phyloP scores from a whole-genome alignment of 441 rosid genomes.

The Theobroma grandiflorum region DNA sequence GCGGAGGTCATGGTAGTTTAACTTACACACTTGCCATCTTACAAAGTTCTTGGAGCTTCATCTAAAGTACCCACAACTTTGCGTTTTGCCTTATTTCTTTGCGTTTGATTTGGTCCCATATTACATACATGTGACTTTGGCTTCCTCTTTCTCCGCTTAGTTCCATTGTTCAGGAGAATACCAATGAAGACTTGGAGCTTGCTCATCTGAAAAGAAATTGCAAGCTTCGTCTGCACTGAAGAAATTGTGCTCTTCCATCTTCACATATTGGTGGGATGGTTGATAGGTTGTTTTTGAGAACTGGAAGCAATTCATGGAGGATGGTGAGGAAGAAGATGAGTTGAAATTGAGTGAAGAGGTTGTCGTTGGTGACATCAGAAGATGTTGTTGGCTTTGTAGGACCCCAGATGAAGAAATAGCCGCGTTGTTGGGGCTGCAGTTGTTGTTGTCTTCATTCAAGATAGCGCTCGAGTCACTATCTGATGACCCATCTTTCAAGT shows the following conservation, averaged over 20 bases:
- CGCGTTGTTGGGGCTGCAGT: slow-evolving; percentile 40
- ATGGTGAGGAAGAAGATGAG: slow-evolving; percentile 33
- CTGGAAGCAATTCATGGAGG: slow-evolving; percentile 40
- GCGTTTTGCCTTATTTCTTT: not conserved
- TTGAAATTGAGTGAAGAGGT: slow-evolving; percentile 27
- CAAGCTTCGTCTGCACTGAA: slow-evolving; percentile 84
- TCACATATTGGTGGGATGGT: slow-evolving; percentile 56
- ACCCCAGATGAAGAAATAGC: slow-evolving; percentile 58
- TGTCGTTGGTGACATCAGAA: slow-evolving; percentile 42
- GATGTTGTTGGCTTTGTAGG: slow-evolving; percentile 37
- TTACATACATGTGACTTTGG: not conserved
- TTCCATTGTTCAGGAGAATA: slow-evolving; percentile 75
- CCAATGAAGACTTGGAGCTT: slow-evolving; percentile 83
- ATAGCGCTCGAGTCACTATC: slow-evolving; percentile 89
- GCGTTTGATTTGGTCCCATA: not conserved
- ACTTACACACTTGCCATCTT: not conserved
- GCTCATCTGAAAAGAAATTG: slow-evolving; percentile 83
- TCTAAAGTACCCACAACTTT: slow-evolving; percentile 20
- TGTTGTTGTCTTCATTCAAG: slow-evolving; percentile 62
- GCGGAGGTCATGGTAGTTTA: not conserved
- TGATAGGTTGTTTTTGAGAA: slow-evolving; percentile 45
- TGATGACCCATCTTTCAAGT: slow-evolving; percentile 76
- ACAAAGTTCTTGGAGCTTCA: slow-evolving; percentile 35
- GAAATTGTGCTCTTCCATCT: slow-evolving; percentile 83
- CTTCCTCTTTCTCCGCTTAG: slow-evolving; percentile 11